Conservation (phyloP, 1,139 yeast genomes). For the Chernovozyma aurita region DNA sequence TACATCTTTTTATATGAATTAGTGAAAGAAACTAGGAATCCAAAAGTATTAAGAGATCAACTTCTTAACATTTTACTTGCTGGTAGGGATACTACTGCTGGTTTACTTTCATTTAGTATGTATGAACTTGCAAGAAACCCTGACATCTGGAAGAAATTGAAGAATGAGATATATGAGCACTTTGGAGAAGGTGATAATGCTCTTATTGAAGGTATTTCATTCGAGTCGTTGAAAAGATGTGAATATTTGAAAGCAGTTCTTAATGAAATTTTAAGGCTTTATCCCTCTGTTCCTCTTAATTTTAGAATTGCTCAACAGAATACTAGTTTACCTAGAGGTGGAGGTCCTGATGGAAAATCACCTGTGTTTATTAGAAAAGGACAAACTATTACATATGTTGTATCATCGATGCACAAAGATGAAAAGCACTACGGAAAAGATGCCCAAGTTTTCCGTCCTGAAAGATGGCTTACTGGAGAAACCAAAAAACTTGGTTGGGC, state of each 20-base stretch:
- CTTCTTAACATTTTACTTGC: slow-evolving; percentile 49
- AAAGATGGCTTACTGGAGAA: slow-evolving; percentile 42
- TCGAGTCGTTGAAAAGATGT: slow-evolving; percentile 47
- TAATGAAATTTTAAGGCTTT: slow-evolving; percentile 47
- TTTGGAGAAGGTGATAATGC: slow-evolving; percentile 30
- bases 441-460: slow-evolving; percentile 41
- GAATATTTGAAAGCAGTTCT: slow-evolving; percentile 45
- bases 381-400: slow-evolving; percentile 32
- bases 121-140: slow-evolving; percentile 45
- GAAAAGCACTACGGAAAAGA: slow-evolving; percentile 42
- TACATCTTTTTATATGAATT: slow-evolving; percentile 49
- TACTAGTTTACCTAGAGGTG: slow-evolving; percentile 52
- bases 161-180: slow-evolving; percentile 28
- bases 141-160: slow-evolving; percentile 32
- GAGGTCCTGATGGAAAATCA: slow-evolving; percentile 39
- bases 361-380: slow-evolving; percentile 45
- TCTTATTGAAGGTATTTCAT: slow-evolving; percentile 24
- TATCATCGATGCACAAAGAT: slow-evolving; percentile 40
- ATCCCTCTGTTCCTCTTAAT: slow-evolving; percentile 52
- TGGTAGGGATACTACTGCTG: slow-evolving; percentile 58
- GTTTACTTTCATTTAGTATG: slow-evolving; percentile 44
- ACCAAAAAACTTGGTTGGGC: slow-evolving; percentile 44
- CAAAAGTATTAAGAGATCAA: slow-evolving; percentile 47
- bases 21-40: slow-evolving; percentile 47
- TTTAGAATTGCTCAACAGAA: slow-evolving; percentile 39